phyloP scores from a whole-genome alignment of 2,329 filamentous ascomycete species.

The Teratosphaeria nubilosa region DNA sequence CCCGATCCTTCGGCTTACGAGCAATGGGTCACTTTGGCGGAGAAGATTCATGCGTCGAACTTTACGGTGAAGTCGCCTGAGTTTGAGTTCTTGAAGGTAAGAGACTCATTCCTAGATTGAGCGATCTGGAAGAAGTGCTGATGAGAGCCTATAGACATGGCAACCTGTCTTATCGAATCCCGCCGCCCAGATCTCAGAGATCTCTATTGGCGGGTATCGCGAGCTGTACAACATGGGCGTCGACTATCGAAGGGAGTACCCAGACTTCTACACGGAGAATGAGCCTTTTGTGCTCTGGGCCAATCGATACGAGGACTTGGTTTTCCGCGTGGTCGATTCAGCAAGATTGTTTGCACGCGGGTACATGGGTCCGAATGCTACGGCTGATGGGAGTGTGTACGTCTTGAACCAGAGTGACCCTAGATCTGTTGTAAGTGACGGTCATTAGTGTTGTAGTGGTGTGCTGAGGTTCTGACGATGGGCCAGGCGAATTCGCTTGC shows the following conservation, averaged over 20 bases:
- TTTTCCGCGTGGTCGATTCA: constrained; percentile 48
- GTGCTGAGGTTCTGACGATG: too few species aligned
- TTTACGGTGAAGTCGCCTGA: not conserved
- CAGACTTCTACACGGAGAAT: constrained; percentile 40
- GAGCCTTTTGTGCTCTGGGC: constrained; percentile 51
- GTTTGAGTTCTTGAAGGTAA: too few species aligned
- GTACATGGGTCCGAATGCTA: constrained; percentile 48
- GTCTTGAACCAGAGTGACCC: constrained; percentile 49
- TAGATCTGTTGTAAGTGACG: constrained; percentile 32
- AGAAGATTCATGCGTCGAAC: constrained; percentile 11
- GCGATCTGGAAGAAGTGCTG: too few species aligned
- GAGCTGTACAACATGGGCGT: constrained; percentile 50
- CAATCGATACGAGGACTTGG: constrained; percentile 44
- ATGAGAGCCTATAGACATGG: constrained; percentile 37
- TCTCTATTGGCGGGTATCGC: constrained; percentile 53
- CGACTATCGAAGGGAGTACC: constrained; percentile 34
- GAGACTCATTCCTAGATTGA: not conserved
- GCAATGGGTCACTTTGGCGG: constrained; percentile 38
- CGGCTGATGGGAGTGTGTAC: constrained; percentile 45
- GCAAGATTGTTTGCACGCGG: constrained; percentile 52
- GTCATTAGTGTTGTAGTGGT: too few species aligned
- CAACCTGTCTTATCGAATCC: constrained; percentile 47
- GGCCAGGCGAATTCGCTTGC: constrained; percentile 48
- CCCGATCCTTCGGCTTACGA: constrained; percentile 52
- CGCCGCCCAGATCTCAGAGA: constrained; percentile 45